phyloP scores from a whole-genome alignment of 352 stramenopile species.

The Pilasporangium apinafurcum region DNA sequence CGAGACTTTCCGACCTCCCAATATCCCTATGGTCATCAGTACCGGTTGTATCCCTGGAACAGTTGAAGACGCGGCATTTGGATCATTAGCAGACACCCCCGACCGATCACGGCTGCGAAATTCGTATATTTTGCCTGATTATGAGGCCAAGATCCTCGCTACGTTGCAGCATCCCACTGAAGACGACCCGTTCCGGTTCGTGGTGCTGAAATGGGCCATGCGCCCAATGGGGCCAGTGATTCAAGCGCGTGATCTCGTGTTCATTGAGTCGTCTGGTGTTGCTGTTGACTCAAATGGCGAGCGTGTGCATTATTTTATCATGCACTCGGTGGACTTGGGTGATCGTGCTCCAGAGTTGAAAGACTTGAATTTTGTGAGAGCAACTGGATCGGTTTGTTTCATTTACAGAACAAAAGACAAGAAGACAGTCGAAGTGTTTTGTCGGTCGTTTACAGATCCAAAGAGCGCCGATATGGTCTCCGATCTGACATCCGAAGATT shows the following conservation, averaged over 20 bases:
- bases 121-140: conserved; percentile 39
- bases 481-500: conserved; percentile 9
- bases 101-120: conserved; percentile 35
- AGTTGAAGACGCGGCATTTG: conserved; percentile 46
- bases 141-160: conserved; percentile 35
- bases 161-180: conserved; percentile 20
- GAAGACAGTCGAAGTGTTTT: conserved; percentile 29
- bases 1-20: too few relatives aligned
- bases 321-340: conserved; percentile 41
- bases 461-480: conserved; percentile 12
- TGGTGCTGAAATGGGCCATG: conserved; percentile 50
- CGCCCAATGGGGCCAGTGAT: conserved; percentile 42
- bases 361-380: conserved; percentile 24
- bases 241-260: conserved; percentile 40
- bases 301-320: conserved; percentile 34
- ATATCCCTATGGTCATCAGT: conserved; percentile 23
- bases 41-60: conserved; percentile 36
- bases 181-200: conserved; percentile 34
- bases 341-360: conserved; percentile 25
- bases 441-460: conserved; percentile 6
- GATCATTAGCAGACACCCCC: conserved; percentile 31
- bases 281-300: conserved; percentile 23
- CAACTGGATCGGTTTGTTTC: conserved; percentile 47
- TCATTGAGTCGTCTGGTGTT: conserved; percentile 34
- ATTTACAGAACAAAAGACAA: conserved; percentile 19